Conservation (phyloP, 306 rosid species). For the Vachellia pachyceras region DNA sequence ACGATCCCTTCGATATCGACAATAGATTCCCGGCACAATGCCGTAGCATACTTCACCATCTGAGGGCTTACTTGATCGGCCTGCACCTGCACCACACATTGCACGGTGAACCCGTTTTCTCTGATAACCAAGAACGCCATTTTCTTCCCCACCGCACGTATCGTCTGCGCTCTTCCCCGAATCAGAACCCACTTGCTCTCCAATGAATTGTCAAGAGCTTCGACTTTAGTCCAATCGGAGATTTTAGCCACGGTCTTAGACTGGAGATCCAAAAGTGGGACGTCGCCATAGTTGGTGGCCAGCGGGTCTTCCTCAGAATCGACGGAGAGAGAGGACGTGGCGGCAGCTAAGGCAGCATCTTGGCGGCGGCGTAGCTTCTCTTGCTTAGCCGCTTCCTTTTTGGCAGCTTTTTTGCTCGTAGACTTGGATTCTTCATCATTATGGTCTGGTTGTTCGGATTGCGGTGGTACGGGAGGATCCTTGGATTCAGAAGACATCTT, state of each 20-base stretch:
- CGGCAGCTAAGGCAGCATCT: conserved; percentile 52
- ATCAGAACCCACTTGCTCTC: conserved; percentile 55
- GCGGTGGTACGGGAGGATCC: conserved; percentile 14
- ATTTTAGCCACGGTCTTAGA: conserved; percentile 55
- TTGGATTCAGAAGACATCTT: conserved; percentile 48
- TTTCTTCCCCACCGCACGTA: conserved; percentile 88
- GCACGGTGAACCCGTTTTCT: conserved; percentile 76
- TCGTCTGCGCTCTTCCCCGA: conserved; percentile 79
- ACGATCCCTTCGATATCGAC: conserved; percentile 78
- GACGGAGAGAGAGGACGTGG: conserved; percentile 48
- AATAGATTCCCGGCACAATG: conserved; percentile 80
- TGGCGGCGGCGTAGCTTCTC: conserved; percentile 83
- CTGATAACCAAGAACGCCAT: conserved; percentile 83
- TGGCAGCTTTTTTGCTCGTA: conserved; percentile 82
- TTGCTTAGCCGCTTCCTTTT: conserved; percentile 84
- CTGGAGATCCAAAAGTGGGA: conserved; percentile 68
- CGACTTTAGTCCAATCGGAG: conserved; percentile 62
- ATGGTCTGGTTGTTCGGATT: conserved; percentile 22
- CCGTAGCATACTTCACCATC: conserved; percentile 81
- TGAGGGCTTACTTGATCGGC: conserved; percentile 72
- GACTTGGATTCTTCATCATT: conserved; percentile 48
- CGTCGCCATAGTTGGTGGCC: conserved; percentile 69
- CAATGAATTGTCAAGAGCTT: conserved; percentile 43
- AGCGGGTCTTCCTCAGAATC: conserved; percentile 68
- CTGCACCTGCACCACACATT: conserved; percentile 77